A percentile compares a stretch with the other conserved stretches of the same genome.
phyloP scores from a whole-genome alignment of 2,329 filamentous ascomycete species.

The Talaromyces marneffei region DNA sequence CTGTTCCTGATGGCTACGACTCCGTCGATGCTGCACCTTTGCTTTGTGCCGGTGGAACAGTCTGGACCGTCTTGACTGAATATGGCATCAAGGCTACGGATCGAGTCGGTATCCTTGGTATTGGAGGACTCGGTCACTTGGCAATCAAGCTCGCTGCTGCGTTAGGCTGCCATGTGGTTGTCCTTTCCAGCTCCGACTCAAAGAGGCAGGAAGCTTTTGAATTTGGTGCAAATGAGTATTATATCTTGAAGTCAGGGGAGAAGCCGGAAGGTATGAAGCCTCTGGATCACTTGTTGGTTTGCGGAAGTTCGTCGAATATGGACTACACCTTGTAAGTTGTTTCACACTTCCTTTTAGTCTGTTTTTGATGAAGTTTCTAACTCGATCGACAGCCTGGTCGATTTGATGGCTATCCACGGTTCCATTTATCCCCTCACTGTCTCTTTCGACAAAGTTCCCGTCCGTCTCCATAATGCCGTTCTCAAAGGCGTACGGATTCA shows the following conservation, averaged over 20 bases:
- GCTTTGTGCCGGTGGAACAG: conserved; percentile 36
- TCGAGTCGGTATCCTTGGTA: conserved; percentile 62
- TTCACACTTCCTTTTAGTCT: background rate
- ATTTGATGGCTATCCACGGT: conserved; percentile 3
- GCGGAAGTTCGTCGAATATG: background rate
- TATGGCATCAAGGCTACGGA: conserved; percentile 59
- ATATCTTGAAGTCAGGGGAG: conserved; percentile 63
- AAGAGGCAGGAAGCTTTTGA: conserved; percentile 25
- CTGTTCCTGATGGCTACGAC: conserved; percentile 29
- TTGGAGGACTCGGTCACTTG: conserved; percentile 66
- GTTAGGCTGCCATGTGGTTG: conserved; percentile 55
- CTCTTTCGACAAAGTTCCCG: background rate
- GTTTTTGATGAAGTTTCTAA: background rate
- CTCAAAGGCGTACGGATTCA: conserved; percentile 4
- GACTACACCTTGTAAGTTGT: conserved; percentile 8
- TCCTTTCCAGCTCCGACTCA: conserved; percentile 23
- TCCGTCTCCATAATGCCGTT: conserved; percentile 1
- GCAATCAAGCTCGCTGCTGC: conserved; percentile 63
- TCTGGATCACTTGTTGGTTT: conserved; percentile 8
- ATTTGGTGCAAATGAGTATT: conserved; percentile 58
- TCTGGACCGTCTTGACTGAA: conserved; percentile 51
- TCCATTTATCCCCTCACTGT: conserved; percentile 11
- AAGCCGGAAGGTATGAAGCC: conserved; percentile 59
- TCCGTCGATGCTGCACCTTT: conserved; percentile 28
- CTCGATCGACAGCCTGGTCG: background rate